Base-by-base conservation (phyloP, 495 filamentous ascomycete species). In the Podospora appendiculata region DNA sequence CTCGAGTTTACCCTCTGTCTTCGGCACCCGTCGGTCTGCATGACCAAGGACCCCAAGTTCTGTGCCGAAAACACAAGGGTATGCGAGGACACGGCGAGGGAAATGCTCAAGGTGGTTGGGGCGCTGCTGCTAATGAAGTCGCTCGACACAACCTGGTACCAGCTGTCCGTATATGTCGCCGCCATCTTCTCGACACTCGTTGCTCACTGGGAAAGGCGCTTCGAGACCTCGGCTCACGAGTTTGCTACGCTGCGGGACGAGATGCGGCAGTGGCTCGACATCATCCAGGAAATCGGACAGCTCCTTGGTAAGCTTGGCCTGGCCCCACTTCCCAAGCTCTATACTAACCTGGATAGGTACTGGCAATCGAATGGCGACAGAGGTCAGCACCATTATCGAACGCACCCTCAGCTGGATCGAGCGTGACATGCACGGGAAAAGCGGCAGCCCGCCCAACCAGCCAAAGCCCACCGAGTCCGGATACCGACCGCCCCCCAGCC, bases 71-170 rank as follows among this genome's bases (percentile, higher is more conserved):
- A 86, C 60, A 77, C 86, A 13, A 73, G 79, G 44, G 76, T 83
- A 39, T 90, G 85, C 59, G 79, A 89, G 18, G 81, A 85, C 14
- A 74, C 81, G 19, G 78, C 85, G 36, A 74, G 74, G 55, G 73
- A 79, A 48, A 79, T 90, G 58, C 72, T 92, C 14, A 68, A 73
- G 45, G 75, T 79, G 40, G 75, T 87, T 11, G 68, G 73, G 32
- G 70, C 77, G 42, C 61, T 90, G 25, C 75, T 79, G 45, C 77
- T 79, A 60, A 65, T 76, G 43, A 82, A 82, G 61, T 82, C 83
- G 53, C 67, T 90, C n/a, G 88, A 92, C 57, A 87, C 84, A 11
- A 88, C 87, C n/a, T 90, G 86, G 86, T 85, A 87, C 53, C 83
- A 81, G 51, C 66, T 76, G 45, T 81, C 85, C 0, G 76, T 87